Evolutionary conservation across 2,329 filamentous ascomycete species (phyloP), one percentile per base, ranked within the genome.

Genomic region (Ophiostoma pallidulum): DNA sequence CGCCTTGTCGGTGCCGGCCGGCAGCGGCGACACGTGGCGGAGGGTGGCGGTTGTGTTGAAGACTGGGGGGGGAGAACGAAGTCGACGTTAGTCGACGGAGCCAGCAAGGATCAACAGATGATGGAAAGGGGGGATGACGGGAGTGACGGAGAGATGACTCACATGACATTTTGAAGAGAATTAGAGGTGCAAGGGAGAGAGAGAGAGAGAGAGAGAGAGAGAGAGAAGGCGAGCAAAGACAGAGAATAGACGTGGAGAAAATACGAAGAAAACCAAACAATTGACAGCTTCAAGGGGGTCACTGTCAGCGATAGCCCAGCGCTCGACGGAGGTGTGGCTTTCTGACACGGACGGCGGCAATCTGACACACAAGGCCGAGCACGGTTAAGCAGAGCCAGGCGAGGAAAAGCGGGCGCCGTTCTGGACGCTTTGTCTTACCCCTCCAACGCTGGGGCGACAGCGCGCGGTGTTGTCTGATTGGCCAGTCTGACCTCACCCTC

Each of bases 31-130:
- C 32, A 57, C 56, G 59, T 76, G 71, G 44, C 59, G 55, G 16
- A 77, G 47, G 28, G 60, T 64, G 26, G 65, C 64, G 6, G 66
- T 68, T 32, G 66, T 66, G 52, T 61, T 70, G 56, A 78, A 64
- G 43, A 53, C 54, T 56, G 42, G 13, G 4, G 28, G 26, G 26
- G n/a, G 29, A 20, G n/a, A 6, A 29, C n/a, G 24, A 37, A 37
- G 20, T 42, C 33, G 40, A 32, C 5, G 33, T 14, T 8, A 16
- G 33, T 5, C n/a, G 33, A 7, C 5, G 33, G 33, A 18, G 33
- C 5, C n/a, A 36, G 3, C 5, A 18, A 20, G 35, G 35, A 37
- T 16, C 8, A 13, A 18, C 16, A 20, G 32, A 16, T 7, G 12
- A 18, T 29, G 16, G 13, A 24, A 10, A 28, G 26, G n/a, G 8